These are phyloP conservation scores for Caulochytrium protostelioides DNA, from an alignment of 371 early-diverging fungal genomes.

Conservation along the genomic window DNA sequence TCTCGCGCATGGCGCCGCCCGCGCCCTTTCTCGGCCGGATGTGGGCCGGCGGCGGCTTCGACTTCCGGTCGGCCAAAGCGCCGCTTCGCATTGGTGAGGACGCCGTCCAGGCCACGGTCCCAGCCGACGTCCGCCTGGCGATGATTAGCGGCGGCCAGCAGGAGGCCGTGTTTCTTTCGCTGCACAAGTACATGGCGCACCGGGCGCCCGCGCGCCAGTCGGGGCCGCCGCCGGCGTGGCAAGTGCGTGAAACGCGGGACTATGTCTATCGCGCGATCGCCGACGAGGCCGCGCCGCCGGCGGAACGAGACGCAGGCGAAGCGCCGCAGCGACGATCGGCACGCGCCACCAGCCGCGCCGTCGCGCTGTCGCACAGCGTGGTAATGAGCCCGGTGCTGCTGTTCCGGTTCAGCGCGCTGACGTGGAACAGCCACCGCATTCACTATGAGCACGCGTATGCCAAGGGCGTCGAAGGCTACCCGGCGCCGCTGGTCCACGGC, in stretches of 20 bases:
- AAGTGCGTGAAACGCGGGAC: not conserved
- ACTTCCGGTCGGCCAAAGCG: slow-evolving; percentile 21
- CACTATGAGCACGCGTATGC: slow-evolving; percentile 56
- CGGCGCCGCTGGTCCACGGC: slow-evolving; percentile 54
- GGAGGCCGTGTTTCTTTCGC: slow-evolving; percentile 43
- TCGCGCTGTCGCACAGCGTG: not conserved
- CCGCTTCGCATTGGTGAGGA: slow-evolving; percentile 37
- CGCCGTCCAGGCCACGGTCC: slow-evolving; percentile 27
- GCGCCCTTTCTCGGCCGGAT: slow-evolving; percentile 48
- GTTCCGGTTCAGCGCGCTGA: slow-evolving; percentile 65
- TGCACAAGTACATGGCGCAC: slow-evolving; percentile 39
- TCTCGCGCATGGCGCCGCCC: slow-evolving; percentile 48
- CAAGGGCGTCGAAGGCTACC: slow-evolving; percentile 44
- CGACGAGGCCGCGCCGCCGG: not conserved
- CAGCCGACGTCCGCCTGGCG: slow-evolving; percentile 29
- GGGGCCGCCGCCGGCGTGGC: not conserved
- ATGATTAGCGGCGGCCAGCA: slow-evolving; percentile 28
- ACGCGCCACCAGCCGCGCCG: not conserved
- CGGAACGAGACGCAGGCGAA: not conserved
- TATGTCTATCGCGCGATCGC: not conserved
- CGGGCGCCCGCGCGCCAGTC: not conserved
- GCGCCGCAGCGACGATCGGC: not conserved
- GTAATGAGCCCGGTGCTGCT: slow-evolving; percentile 30
- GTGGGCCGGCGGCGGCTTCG: slow-evolving; percentile 62
- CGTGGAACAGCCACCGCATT: slow-evolving; percentile 63